Conservation (phyloP, 352 stramenopile genomes). For the Lagenidium giganteum region DNA sequence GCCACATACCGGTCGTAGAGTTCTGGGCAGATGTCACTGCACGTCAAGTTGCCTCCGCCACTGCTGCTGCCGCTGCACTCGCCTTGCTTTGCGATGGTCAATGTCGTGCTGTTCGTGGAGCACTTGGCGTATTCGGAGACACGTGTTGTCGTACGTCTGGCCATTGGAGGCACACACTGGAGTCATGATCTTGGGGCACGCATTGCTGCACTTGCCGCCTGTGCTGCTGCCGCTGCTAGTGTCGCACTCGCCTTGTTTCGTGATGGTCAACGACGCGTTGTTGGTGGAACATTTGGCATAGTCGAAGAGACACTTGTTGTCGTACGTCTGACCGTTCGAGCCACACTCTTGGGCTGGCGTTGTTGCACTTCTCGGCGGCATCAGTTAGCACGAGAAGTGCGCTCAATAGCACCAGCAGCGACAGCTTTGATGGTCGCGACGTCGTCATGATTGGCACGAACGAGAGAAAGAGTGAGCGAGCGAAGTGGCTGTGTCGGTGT, state of each 20-base stretch:
- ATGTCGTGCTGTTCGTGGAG: conserved; percentile 12
- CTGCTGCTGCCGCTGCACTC: too few species aligned
- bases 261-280: conserved; percentile 12
- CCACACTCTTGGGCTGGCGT: conserved; percentile 17
- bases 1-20: conserved; percentile 8
- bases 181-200: too few species aligned
- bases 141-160: conserved; percentile 25
- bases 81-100: conserved; percentile 12
- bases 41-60: too few species aligned
- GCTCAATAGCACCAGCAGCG: neutral
- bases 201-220: conserved; percentile 6
- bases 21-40: neutral
- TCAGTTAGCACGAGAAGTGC: neutral
- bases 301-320: conserved; percentile 20
- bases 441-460: conserved; percentile 6
- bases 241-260: conserved; percentile 8
- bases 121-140: conserved; percentile 18
- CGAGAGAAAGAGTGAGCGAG: too few species aligned
- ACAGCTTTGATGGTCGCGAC: conserved; percentile 1
- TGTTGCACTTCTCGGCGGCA: conserved; percentile 7
- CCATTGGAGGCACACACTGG: conserved; percentile 21
- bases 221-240: conserved; percentile 1
- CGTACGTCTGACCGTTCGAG: conserved; percentile 22
- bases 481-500: too few species aligned
- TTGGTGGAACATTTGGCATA: conserved; percentile 19